Base-by-base conservation (phyloP, 768 basidiomycete species). In the Suillus placidus region DNA sequence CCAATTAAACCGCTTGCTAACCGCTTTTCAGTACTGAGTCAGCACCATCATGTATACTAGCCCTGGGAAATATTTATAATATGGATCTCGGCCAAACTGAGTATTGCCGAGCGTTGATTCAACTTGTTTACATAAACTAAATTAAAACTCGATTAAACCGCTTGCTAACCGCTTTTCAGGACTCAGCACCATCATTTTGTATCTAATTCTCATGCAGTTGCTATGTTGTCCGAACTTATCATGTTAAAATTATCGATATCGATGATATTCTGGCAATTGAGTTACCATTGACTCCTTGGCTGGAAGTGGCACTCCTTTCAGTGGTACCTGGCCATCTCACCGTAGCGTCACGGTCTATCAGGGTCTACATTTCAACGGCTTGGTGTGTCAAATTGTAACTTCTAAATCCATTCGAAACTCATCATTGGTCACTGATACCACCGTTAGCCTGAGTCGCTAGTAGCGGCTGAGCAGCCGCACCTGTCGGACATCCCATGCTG, bases 171-270 rank as follows among this genome's bases (percentile, higher is more conserved):
- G 40, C 40, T 1, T 30, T 51, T 26, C 49, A 26, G 49, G 26
- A 26, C 18, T 51, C 51, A 52, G 51, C 30, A n/a, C 45, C n/a
- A 23, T 47, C 16, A 42, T 42, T 14, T 14, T 42, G 40, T 42
- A 42, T 42, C 26, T 26, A 2, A 26, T 26, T 26, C 43, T 20
- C 43, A 51, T 51, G 23, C 23, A 51, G 9, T 45, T 14, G 23
- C 49, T 23, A 51, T 23, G 23, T 6, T 51, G 26, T 30, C 32
- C 9, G 30, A 54, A 54, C 52, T 52, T 32, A 34, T 55, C 54
- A 34, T n/a, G 54, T 20, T 35, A 55, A 55, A 55, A 55, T 55
- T 55, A 55, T 55, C 32, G 32, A 55, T 6, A 55, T 12, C 45
- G 2, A 47, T 6, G 45, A 23, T 26, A 14, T 49, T 5, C 18